Evolutionary conservation across 169 alveolate species (phyloP).

Genomic region (Besnoitia besnoiti): DNA sequence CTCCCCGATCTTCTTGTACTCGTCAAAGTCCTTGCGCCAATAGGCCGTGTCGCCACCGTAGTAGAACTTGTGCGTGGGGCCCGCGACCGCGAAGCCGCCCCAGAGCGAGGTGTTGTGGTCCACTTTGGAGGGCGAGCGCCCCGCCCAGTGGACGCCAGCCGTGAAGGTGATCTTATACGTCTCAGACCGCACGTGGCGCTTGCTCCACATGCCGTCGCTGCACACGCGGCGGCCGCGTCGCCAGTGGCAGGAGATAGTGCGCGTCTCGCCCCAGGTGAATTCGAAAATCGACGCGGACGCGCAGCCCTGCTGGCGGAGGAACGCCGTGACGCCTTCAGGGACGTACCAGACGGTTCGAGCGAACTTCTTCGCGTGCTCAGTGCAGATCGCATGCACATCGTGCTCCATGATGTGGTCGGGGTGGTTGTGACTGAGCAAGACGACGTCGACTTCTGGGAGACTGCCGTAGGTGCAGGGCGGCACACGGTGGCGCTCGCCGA

Average conservation of each 20-base stretch:
- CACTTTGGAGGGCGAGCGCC: conserved; percentile 46
- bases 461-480: conserved; percentile 21
- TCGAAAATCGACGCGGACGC: conserved; percentile 37
- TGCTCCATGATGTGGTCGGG: conserved; percentile 64
- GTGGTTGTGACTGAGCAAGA: conserved; percentile 53
- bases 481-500: conserved; percentile 47
- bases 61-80: conserved; percentile 50
- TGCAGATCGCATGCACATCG: conserved; percentile 28
- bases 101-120: conserved; percentile 60
- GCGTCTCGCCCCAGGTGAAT: conserved; percentile 62
- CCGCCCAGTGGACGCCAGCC: conserved; percentile 55
- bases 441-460: conserved; percentile 42
- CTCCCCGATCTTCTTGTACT: conserved; percentile 37
- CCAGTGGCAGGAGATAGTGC: conserved; percentile 40
- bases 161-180: conserved; percentile 33
- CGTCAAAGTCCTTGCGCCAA: conserved; percentile 49
- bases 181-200: not conserved
- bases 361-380: conserved; percentile 5
- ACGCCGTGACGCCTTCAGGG: conserved; percentile 61
- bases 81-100: conserved; percentile 58
- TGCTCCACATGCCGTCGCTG: conserved; percentile 52
- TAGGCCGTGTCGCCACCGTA: conserved; percentile 57
- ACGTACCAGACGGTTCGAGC: conserved; percentile 42
- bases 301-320: conserved; percentile 57
- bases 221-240: conserved; percentile 46